phyloP scores from a whole-genome alignment of 106 monocot genomes.

The Allium cepa region DNA sequence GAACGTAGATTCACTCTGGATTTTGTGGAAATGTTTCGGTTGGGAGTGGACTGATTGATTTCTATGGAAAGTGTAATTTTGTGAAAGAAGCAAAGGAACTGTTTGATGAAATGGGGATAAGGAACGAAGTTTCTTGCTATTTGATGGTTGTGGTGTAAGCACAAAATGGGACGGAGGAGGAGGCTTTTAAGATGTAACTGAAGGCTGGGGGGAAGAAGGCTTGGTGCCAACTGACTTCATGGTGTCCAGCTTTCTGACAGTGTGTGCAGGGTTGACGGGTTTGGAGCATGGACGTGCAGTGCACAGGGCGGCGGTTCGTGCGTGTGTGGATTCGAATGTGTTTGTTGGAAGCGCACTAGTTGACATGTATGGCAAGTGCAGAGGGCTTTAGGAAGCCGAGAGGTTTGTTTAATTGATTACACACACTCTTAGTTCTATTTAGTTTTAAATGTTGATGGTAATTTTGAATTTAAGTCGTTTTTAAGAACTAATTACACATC shows the following conservation, averaged over 20 bases:
- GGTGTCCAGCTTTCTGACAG: conserved; percentile 64
- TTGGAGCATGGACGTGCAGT: conserved; percentile 69
- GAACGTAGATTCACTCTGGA: no score
- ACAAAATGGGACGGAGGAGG: conserved; percentile 38
- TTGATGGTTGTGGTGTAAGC: no score
- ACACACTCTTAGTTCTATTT: no score
- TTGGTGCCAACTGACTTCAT: conserved; percentile 61
- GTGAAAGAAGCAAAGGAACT: no score
- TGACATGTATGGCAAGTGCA: conserved; percentile 93
- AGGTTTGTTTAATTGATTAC: neutral
- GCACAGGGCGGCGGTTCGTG: conserved; percentile 46
- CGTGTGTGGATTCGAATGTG: conserved; percentile 48
- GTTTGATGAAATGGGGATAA: no score
- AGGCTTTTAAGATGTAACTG: conserved; percentile 52
- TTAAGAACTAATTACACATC: no score
- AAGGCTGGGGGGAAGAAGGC: conserved; percentile 42
- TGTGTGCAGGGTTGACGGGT: conserved; percentile 52
- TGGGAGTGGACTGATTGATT: no score
- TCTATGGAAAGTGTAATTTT: no score
- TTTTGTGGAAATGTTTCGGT: no score
- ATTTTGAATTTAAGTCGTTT: no score
- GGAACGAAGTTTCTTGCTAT: no score
- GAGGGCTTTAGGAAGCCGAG: conserved; percentile 58
- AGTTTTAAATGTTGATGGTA: no score
- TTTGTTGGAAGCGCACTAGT: conserved; percentile 66